These are phyloP conservation scores for Aspergillus indologenus DNA, from an alignment of 495 filamentous ascomycete genomes.

Conservation along the genomic window DNA sequence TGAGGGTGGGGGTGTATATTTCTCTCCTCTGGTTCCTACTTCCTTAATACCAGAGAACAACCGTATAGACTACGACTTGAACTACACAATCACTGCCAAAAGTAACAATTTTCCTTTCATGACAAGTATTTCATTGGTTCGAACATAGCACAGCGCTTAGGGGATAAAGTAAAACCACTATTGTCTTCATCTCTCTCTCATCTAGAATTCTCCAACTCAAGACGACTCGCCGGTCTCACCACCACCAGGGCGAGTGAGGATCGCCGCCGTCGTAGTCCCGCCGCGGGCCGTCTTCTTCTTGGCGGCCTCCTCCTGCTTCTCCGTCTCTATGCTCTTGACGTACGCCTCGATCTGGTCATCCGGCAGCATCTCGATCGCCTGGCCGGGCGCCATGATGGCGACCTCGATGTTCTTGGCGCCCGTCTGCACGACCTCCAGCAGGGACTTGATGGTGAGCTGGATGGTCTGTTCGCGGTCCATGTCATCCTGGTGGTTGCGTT, in stretches of 20 bases:
- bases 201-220: constrained; percentile 1
- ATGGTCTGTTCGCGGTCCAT: constrained; percentile 98
- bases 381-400: constrained; percentile 95
- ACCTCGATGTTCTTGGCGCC: constrained; percentile 99
- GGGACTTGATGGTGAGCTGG: constrained; percentile 93
- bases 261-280: constrained; percentile 74
- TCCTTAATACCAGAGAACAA: not conserved
- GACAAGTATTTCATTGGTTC: not conserved
- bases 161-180: not conserved
- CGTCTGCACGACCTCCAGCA: constrained; percentile 96
- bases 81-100: no score
- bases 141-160: constrained; percentile 1
- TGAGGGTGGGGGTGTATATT: no score
- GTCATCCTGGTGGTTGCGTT: constrained; percentile 94
- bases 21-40: not conserved
- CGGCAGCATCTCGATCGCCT: constrained; percentile 87
- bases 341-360: constrained; percentile 93
- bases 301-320: constrained; percentile 97
- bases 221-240: constrained; percentile 34
- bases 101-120: no score
- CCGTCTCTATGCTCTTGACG: constrained; percentile 96
- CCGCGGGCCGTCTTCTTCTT: constrained; percentile 89
- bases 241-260: constrained; percentile 65
- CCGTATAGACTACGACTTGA: no score
- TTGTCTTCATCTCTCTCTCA: constrained; percentile 7